Percentiles rank a stretch among this genome's conserved stretches.
These are phyloP conservation scores for Naganishia cerealis DNA, from an alignment of 1,284 basidiomycete species.

Conservation along the genomic window DNA sequence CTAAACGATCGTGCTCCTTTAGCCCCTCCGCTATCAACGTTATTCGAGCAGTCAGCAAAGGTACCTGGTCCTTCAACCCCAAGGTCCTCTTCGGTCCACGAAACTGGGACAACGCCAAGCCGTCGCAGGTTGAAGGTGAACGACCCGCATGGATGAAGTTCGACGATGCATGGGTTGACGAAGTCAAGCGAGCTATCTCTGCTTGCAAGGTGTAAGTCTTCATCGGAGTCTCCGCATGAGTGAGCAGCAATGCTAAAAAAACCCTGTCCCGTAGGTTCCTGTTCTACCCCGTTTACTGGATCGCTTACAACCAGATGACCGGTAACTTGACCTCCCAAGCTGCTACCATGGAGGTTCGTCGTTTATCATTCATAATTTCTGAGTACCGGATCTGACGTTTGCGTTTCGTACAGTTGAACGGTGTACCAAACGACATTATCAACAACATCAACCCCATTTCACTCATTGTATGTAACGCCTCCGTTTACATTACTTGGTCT, in stretches of 20 bases:
- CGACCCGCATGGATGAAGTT: conserved; percentile 52
- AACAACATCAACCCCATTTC: conserved; percentile 57
- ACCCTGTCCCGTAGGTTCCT: conserved; percentile 43
- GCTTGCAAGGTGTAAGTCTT: conserved; percentile 54
- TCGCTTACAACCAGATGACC: conserved; percentile 35
- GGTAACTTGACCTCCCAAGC: conserved; percentile 34
- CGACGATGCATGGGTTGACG: conserved; percentile 58
- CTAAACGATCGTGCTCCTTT: background rate
- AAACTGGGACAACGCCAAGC: conserved; percentile 55
- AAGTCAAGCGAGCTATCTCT: conserved; percentile 55
- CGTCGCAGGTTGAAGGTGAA: conserved; percentile 47
- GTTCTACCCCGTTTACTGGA: conserved; percentile 34
- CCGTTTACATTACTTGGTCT: background rate
- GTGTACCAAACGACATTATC: conserved; percentile 57
- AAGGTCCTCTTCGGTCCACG: conserved; percentile 56
- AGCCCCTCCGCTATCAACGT: conserved; percentile 42
- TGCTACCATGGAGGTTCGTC: conserved; percentile 59
- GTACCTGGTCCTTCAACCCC: conserved; percentile 52
- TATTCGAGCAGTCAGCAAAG: conserved; percentile 40
- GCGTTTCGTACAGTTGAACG: conserved; percentile 56
- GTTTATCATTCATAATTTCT: background rate
- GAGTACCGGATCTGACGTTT: background rate
- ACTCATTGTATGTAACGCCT: conserved; percentile 52
- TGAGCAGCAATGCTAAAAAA: background rate
- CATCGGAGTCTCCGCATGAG: background rate